phyloP scores from a whole-genome alignment of 371 early-diverging fungal species.

The Coemansia sp. region DNA sequence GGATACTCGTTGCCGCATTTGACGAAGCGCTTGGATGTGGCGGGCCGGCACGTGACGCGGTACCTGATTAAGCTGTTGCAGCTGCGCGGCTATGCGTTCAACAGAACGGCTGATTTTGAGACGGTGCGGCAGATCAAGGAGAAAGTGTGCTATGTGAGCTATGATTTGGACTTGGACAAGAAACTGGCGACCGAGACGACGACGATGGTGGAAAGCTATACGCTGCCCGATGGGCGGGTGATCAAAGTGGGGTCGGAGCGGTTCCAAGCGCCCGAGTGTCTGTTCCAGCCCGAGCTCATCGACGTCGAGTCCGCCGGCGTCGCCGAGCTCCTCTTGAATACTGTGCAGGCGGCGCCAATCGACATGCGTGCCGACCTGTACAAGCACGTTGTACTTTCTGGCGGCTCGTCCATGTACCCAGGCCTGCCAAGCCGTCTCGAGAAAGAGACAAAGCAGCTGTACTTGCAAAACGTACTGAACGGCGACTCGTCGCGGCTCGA shows the following conservation, averaged over 20 bases:
- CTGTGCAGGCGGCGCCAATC: slow-evolving; percentile 87
- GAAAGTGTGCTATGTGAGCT: slow-evolving; percentile 99
- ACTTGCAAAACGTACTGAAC: slow-evolving; percentile 81
- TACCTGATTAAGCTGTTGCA: slow-evolving; percentile 96
- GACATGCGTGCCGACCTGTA: slow-evolving; percentile 94
- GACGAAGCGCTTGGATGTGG: slow-evolving; percentile 95
- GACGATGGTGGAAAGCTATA: slow-evolving; percentile 92
- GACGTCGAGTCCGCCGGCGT: slow-evolving; percentile 93
- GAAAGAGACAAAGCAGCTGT: slow-evolving; percentile 96
- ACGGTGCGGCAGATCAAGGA: slow-evolving; percentile 99
- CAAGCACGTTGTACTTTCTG: slow-evolving; percentile 95
- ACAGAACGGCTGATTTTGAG: slow-evolving; percentile 99
- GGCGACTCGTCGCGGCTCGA: slow-evolving; percentile 78
- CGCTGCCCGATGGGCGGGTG: slow-evolving; percentile 97
- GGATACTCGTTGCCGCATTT: slow-evolving; percentile 99
- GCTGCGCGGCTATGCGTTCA: slow-evolving; percentile 94
- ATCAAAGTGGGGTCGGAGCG: slow-evolving; percentile 97
- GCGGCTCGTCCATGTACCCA: slow-evolving; percentile 98
- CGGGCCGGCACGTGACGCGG: slow-evolving; percentile 98
- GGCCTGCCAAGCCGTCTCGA: slow-evolving; percentile 94
- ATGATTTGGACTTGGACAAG: slow-evolving; percentile 98
- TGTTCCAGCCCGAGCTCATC: slow-evolving; percentile 96
- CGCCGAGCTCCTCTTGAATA: slow-evolving; percentile 90
- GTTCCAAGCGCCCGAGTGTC: slow-evolving; percentile 96
- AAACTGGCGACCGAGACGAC: slow-evolving; percentile 96